Evolutionary conservation across 2,329 filamentous ascomycete species (phyloP).

Genomic region (Beauveria rudraprayagi): DNA sequence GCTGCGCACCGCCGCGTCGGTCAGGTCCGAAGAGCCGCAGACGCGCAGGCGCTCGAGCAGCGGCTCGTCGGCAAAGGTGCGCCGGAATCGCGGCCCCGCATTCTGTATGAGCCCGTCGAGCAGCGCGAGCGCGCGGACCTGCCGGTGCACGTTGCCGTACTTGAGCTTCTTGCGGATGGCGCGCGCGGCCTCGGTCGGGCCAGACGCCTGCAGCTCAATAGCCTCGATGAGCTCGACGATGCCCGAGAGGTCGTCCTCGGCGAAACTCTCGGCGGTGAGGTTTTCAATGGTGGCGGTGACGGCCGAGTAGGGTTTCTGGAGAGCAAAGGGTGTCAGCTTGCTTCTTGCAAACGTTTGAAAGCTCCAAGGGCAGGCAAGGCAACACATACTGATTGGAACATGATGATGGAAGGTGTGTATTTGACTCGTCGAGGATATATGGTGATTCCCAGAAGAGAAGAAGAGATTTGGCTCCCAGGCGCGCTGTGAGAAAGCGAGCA

Average conservation of each 20-base stretch:
- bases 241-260: slow-evolving; percentile 84
- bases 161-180: slow-evolving; percentile 97
- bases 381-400: slow-evolving; percentile 1
- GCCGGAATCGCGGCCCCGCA: slow-evolving; percentile 78
- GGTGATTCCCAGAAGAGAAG: too few relatives aligned
- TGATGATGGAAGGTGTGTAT: not conserved
- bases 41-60: slow-evolving; percentile 85
- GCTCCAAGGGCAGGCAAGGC: not conserved
- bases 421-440: too few relatives aligned
- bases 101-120: slow-evolving; percentile 94
- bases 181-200: slow-evolving; percentile 80
- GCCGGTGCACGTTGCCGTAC: slow-evolving; percentile 89
- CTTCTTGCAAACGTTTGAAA: not conserved
- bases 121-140: slow-evolving; percentile 79
- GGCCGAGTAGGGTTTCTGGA: slow-evolving; percentile 76
- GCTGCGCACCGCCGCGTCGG: slow-evolving; percentile 75
- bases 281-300: slow-evolving; percentile 89
- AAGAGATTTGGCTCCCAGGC: not conserved
- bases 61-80: slow-evolving; percentile 81
- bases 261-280: slow-evolving; percentile 80
- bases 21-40: slow-evolving; percentile 75
- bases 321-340: not conserved
- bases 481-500: not conserved
- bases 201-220: slow-evolving; percentile 78
- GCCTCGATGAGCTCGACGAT: slow-evolving; percentile 93